Evolutionary conservation across 164 flowering plant genomes (phyloP).

Genomic region (Echeveria elegans): DNA sequence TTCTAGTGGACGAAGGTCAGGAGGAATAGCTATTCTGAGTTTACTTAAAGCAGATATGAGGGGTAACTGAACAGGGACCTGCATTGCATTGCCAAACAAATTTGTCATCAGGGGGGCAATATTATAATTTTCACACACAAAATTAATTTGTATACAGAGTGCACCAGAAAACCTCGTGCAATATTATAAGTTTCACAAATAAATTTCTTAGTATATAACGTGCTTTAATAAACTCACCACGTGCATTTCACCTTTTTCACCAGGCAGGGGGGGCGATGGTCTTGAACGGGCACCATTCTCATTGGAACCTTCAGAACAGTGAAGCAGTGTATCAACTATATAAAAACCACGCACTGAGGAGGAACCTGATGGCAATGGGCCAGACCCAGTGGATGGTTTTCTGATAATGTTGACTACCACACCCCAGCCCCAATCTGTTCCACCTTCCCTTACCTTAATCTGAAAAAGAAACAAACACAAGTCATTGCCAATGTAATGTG

Average conservation of each 20-base stretch:
- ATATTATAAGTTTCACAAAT: background rate
- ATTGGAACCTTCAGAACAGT: constrained; percentile 67
- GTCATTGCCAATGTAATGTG: background rate
- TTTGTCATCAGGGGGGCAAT: background rate
- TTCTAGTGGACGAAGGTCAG: constrained; percentile 88
- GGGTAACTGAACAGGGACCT: constrained; percentile 95
- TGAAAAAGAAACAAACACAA: constrained; percentile 15
- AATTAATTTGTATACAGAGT: too few species aligned
- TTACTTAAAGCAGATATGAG: constrained; percentile 80
- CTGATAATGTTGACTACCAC: constrained; percentile 91
- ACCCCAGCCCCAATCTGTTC: constrained; percentile 99
- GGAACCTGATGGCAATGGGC: constrained; percentile 36
- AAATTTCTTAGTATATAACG: background rate
- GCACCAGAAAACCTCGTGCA: too few species aligned
- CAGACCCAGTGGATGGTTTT: constrained; percentile 43
- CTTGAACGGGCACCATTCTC: constrained; percentile 84
- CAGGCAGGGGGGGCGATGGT: constrained; percentile 87
- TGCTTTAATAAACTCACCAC: constrained; percentile 66
- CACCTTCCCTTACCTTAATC: constrained; percentile 92
- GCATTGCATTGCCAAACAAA: constrained; percentile 12
- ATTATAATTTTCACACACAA: too few species aligned
- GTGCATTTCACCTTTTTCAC: constrained; percentile 98
- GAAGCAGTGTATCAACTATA: constrained; percentile 90
- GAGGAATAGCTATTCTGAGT: constrained; percentile 63
- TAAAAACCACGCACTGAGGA: constrained; percentile 58